Conservation (phyloP, 176 grass and related monocot species). For the Zoysia pacifica region DNA sequence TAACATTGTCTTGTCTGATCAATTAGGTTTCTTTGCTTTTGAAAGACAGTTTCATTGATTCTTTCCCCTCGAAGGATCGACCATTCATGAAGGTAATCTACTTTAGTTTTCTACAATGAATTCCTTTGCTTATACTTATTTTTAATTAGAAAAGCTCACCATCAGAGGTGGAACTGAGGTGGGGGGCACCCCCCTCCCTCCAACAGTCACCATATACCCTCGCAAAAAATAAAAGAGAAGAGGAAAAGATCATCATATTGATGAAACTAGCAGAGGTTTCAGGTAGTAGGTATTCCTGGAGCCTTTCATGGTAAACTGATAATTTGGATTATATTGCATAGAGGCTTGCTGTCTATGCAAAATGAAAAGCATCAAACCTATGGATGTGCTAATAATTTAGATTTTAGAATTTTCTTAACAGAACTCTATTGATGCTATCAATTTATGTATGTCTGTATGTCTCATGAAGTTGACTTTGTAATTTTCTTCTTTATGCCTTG, state of each 20-base stretch:
- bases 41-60: slow-evolving; percentile 97
- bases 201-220: too few species aligned
- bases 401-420: neutral
- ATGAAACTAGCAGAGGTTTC: slow-evolving; percentile 13
- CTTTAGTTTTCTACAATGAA: slow-evolving; percentile 7
- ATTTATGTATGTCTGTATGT: neutral
- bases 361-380: neutral
- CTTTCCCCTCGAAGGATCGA: slow-evolving; percentile 71
- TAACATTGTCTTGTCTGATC: slow-evolving; percentile 38
- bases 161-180: too few species aligned
- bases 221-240: too few species aligned
- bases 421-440: neutral
- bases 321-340: neutral
- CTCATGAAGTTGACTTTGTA: neutral
- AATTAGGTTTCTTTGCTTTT: slow-evolving; percentile 96
- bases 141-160: neutral
- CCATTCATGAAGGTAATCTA: slow-evolving; percentile 79
- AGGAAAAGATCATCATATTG: neutral
- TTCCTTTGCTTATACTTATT: neutral
- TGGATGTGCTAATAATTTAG: neutral
- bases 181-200: too few species aligned
- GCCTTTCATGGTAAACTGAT: slow-evolving; percentile 15
- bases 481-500: neutral
- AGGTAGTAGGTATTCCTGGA: neutral
- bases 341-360: neutral